A percentile compares a stretch with the other conserved stretches of the same genome.
Conservation (phyloP, 176 grass and related monocot species). For the Musa troglodytarum region DNA sequence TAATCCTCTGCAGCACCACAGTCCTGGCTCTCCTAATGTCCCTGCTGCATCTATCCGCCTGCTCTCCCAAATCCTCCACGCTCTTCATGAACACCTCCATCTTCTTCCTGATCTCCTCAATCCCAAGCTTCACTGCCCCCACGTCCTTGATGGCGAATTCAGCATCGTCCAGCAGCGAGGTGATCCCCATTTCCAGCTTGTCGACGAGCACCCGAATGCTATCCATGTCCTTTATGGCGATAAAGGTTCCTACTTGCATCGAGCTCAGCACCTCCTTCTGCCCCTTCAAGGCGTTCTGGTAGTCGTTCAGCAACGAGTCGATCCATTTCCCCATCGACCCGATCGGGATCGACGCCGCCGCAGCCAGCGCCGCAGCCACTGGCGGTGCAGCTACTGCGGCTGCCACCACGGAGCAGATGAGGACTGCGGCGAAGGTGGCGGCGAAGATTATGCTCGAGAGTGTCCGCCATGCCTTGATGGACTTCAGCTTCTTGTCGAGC, state of each 20-base stretch:
- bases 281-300: conserved; percentile 1
- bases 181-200: neutral
- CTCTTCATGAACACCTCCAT: conserved; percentile 17
- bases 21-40: conserved; percentile 11
- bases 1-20: conserved; percentile 10
- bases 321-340: conserved; percentile 17
- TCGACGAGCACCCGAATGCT: conserved; percentile 4
- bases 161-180: neutral
- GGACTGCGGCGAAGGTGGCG: neutral
- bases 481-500: conserved; percentile 12
- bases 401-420: conserved; percentile 6
- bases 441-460: conserved; percentile 12
- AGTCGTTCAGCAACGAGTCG: conserved; percentile 5
- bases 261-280: conserved; percentile 6
- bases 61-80: conserved; percentile 1
- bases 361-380: conserved; percentile 3
- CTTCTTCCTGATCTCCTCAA: conserved; percentile 2
- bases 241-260: conserved; percentile 8
- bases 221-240: conserved; percentile 7
- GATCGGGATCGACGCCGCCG: neutral
- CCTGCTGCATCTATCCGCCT: conserved; percentile 7
- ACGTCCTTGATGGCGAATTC: conserved; percentile 2
- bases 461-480: conserved; percentile 8
- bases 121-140: conserved; percentile 8
- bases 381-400: conserved; percentile 8